A percentile compares a stretch with the other conserved stretches of the same genome.
phyloP scores from a whole-genome alignment of 495 filamentous ascomycete genomes.

The Trichoderma parareesei region DNA sequence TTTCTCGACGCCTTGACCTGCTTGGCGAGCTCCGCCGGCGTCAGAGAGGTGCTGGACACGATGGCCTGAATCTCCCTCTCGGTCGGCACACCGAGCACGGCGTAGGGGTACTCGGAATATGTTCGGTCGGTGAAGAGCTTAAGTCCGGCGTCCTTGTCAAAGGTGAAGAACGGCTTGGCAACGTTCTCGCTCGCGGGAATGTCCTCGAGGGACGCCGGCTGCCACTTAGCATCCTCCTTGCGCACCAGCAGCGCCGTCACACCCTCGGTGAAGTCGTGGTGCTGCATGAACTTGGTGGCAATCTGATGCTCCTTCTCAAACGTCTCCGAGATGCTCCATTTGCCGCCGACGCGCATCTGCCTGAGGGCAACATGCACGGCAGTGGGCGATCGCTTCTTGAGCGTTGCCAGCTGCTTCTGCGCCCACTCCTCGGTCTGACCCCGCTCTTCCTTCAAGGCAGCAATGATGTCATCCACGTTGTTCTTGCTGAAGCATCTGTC shows the following conservation, averaged over 20 bases:
- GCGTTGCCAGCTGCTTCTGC: constrained; percentile 55
- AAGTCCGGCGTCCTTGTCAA: constrained; percentile 25
- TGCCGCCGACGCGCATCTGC: constrained; percentile 64
- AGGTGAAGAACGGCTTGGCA: constrained; percentile 52
- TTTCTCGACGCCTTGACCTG: constrained; percentile 6
- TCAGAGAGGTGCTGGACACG: background rate
- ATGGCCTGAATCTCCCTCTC: constrained; percentile 43
- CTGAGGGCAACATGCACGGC: constrained; percentile 72
- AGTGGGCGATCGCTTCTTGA: constrained; percentile 71
- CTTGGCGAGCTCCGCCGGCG: constrained; percentile 9
- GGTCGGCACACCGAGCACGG: constrained; percentile 55
- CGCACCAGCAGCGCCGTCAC: constrained; percentile 67
- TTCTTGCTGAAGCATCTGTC: constrained; percentile 71
- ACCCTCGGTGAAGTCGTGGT: constrained; percentile 81
- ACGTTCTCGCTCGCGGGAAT: constrained; percentile 42
- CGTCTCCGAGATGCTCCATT: constrained; percentile 72
- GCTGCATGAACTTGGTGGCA: constrained; percentile 73
- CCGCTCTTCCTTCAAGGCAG: constrained; percentile 53
- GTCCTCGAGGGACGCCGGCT: constrained; percentile 59
- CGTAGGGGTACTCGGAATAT: constrained; percentile 64
- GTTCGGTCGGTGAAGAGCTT: constrained; percentile 45
- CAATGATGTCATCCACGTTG: constrained; percentile 60
- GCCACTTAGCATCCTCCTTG: constrained; percentile 59
- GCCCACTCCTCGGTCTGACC: constrained; percentile 59
- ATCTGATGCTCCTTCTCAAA: constrained; percentile 79